Base-by-base conservation (phyloP, 2,329 filamentous ascomycete species). In the Pezicula carpinea region DNA sequence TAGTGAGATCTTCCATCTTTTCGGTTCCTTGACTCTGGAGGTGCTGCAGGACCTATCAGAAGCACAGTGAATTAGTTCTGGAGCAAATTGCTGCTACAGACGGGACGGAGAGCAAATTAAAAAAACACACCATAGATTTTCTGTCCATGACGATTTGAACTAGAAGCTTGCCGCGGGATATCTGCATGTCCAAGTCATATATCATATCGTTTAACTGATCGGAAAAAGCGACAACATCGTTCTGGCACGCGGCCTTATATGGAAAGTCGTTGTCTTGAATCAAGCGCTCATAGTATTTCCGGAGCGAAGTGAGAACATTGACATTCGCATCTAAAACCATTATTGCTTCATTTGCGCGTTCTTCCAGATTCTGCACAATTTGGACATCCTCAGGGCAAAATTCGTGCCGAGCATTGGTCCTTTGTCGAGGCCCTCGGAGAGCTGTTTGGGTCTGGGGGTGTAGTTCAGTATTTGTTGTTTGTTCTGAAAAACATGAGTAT, bases 311-410 rank as follows among this genome's bases (percentile, higher is more conserved):
- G 6, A 73, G 56, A 3, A 73, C 59, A 26, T 69, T 61, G 2
- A 60, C 49, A 47, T 74, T 73, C 0, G 64, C 56, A 18, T 69
- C 59, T 2, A 72, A 47, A 2, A 66, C 54, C 55, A 68, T 66
- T 17, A 66, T 57, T 0, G 59, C 62, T 29, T 67, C 61, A 29
- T 62, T 66, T 1, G 60, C 57, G 40, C 62, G 62, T 17, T 74
- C 70, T 50, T 69, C 63, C 33, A 61, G 62, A 32, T 51, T 57
- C 44, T 72, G 69, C 11, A 72, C 45, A 13, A 53, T 54, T 47
- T 65, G 66, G 14, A 69, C 57, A 36, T 68, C 51, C 15, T 50
- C 41, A 1, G 55, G 51, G 1, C 32, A 51, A 31, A 63, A 65
- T 10, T 15, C 7, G n/a, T 39, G 17, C 17, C 19, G n/a, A 6